Evolutionary conservation across 2,329 filamentous ascomycete species (phyloP), one percentile per base, ranked within the genome.

Genomic region (Cercospora sp.): DNA sequence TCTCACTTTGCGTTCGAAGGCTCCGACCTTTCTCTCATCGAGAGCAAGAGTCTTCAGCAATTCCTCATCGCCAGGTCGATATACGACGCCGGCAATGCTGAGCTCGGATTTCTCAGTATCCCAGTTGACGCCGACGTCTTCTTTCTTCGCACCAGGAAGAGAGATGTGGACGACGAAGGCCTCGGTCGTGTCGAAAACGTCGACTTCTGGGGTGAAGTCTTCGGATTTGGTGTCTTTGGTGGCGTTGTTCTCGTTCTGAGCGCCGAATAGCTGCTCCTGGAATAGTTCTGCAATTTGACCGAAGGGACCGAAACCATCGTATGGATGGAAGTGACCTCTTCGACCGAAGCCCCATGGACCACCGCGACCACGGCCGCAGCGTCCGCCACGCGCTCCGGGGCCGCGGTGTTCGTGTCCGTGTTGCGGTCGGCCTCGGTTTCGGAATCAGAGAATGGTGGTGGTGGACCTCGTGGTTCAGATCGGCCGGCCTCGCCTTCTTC

Each of bases 91-190:
- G 1, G 89, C 85, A 65, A 96, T 82, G 73, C 85, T 87, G 51
- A 96, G 82, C 65, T 86, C 82, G 58, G 84, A 85, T 75, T 87
- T 88, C 67, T 92, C 89, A 0, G 87, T 84, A 72, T 94, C 88
- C 87, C 91, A 96, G 78, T 89, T 89, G 57, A 95, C 87, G 66
- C 86, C 90, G 5, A 95, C 82, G 75, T 95, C 91, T 74, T 92
- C 86, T 80, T 93, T 94, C 81, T 89, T 89, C 1, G 90, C 91
- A 28, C 92, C 92, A 0, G 93, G 91, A 0, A 96, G 84, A 1
- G 91, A 89, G 59, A 88, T 76, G 78, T 95, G 91, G 8, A 95
- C 81, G 53, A 93, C 82, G 77, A 89, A 93, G 13, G 87, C 80
- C 34, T 82, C 80, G 6, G 87, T 80, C 5, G 89, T 90, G 77